These are phyloP conservation scores for Mycena chlorophos DNA, from an alignment of 768 basidiomycete species.

Conservation along the genomic window DNA sequence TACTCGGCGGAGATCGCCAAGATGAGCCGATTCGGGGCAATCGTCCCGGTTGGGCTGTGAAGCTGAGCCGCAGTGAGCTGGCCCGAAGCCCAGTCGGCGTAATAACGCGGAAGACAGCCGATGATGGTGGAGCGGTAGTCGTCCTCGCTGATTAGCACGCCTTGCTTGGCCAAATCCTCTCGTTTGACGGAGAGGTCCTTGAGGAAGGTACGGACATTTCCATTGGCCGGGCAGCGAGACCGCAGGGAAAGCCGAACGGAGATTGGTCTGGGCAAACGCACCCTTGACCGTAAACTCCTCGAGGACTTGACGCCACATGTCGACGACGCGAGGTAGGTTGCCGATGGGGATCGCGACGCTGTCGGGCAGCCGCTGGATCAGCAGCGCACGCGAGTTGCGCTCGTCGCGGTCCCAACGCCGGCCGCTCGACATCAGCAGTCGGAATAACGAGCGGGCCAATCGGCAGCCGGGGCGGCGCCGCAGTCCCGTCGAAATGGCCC, in stretches of 20 bases:
- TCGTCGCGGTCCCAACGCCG: no score
- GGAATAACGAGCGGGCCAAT: not conserved
- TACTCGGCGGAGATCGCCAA: not conserved
- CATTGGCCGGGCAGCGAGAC: conserved; percentile 16
- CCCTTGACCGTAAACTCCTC: not conserved
- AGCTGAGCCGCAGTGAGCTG: no score
- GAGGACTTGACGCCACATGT: not conserved
- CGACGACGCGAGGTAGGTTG: no score
- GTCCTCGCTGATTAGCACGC: conserved; percentile 7
- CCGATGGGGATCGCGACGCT: no score
- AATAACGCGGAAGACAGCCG: conserved; percentile 5
- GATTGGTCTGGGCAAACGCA: not conserved
- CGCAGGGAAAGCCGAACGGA: no score
- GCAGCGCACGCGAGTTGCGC: no score
- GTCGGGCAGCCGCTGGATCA: no score
- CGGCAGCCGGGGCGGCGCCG: not conserved
- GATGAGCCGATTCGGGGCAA: not conserved
- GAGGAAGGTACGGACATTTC: conserved; percentile 6
- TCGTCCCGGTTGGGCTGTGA: not conserved
- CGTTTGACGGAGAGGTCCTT: not conserved
- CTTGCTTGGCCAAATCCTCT: not conserved
- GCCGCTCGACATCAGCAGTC: no score
- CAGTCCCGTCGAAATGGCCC: not conserved
- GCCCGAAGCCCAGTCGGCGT: conserved; percentile 4
- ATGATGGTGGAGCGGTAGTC: conserved; percentile 12